phyloP scores from a whole-genome alignment of 257 asterid genomes.

The Rubia yunnanensis region DNA sequence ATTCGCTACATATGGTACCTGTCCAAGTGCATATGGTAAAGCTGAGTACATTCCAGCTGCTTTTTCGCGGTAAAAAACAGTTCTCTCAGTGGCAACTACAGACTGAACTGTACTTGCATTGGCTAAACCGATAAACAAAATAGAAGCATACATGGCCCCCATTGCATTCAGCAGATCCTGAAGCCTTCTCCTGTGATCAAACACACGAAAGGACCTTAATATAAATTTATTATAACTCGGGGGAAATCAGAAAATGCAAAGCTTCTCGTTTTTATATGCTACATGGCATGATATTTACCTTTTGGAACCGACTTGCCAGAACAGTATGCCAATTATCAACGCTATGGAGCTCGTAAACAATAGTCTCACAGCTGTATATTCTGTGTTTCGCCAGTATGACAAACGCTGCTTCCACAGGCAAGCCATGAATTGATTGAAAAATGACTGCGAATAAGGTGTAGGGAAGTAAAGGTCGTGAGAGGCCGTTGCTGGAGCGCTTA shows the following conservation, averaged over 20 bases:
- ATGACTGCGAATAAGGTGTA: constrained; percentile 50
- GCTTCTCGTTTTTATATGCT: neutral
- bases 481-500: constrained; percentile 41
- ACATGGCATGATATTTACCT: constrained; percentile 24
- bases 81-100: constrained; percentile 2
- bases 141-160: constrained; percentile 6
- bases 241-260: neutral
- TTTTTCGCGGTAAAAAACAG: neutral
- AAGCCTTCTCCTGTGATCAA: constrained; percentile 1
- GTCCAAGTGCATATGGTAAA: constrained; percentile 3
- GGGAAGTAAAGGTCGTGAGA: constrained; percentile 47
- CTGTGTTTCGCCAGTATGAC: constrained; percentile 79
- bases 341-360: constrained; percentile 62
- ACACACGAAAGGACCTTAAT: neutral
- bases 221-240: neutral
- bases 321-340: constrained; percentile 61
- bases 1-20: neutral
- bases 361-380: constrained; percentile 63
- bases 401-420: constrained; percentile 76
- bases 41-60: constrained; percentile 74
- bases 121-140: constrained; percentile 1
- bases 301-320: constrained; percentile 63
- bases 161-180: constrained; percentile 58
- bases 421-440: constrained; percentile 55
- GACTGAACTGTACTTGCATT: constrained; percentile 5